Evolutionary conservation across 2,329 filamentous ascomycete genomes (phyloP).

Genomic region (Endocalyx cinctus): DNA sequence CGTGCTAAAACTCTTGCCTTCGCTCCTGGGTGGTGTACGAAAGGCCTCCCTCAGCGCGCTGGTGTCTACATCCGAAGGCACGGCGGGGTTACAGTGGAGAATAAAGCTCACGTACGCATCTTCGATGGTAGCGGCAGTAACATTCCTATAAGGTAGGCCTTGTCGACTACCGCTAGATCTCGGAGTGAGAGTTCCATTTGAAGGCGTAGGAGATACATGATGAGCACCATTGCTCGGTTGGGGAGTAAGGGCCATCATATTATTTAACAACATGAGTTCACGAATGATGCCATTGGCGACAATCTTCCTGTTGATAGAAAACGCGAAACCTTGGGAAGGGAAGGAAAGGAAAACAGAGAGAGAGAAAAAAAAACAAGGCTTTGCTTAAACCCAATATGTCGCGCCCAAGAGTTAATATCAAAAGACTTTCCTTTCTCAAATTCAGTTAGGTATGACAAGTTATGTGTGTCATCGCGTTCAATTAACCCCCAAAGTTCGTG

Average conservation of each 20-base stretch:
- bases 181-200: constrained; percentile 22
- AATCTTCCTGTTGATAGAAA: no score
- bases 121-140: constrained; percentile 68
- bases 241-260: constrained; percentile 24
- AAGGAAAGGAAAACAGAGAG: no score
- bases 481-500: no score
- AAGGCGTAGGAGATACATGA: constrained; percentile 22
- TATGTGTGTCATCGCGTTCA: no score
- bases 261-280: constrained; percentile 6
- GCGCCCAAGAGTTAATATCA: no score
- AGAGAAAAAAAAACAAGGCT: no score
- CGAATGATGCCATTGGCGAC: no score
- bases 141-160: constrained; percentile 59
- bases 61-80: constrained; percentile 66
- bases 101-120: constrained; percentile 82
- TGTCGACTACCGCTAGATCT: constrained; percentile 20
- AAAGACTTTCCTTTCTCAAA: no score
- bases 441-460: no score
- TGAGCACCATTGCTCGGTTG: constrained; percentile 22
- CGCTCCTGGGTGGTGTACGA: constrained; percentile 75
- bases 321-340: no score
- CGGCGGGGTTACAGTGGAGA: constrained; percentile 82
- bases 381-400: no score
- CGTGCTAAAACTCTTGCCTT: constrained; percentile 79
- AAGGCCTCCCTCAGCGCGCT: constrained; percentile 70